Base-by-base conservation (phyloP, 208 protist genomes). In the Porcisia hertigi region DNA sequence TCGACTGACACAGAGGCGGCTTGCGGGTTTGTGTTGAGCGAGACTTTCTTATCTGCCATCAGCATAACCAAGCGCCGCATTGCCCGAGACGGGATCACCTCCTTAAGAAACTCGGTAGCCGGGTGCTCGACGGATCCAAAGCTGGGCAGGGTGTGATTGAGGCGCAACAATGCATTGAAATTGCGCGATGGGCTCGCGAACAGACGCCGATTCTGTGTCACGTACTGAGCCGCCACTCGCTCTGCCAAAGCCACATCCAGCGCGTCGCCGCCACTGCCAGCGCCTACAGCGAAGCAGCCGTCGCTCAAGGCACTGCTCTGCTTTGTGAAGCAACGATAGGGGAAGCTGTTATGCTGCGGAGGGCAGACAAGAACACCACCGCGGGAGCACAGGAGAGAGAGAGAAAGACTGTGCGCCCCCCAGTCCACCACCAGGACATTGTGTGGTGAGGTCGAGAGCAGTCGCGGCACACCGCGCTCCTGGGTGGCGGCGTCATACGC, bases 361-460 rank as follows among this genome's bases (percentile, higher is more conserved):
- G 80, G 64, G 66, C 71, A 77, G n/a, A 79, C 80, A 49, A 94
- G 76, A n/a, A 82, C 76, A 11, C 92, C 92, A 73, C 88, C 90
- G 43, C 83, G 79, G 3, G 79, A 79, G 62, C 77, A 82, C 62
- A 92, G 80, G 54, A 88, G 54, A 7, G 83, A 86, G 2, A 97
- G 57, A 36, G 78, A 87, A 8, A 97, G 82, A n/a, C 76, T 82
- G 67, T 93, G 89, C 12, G 84, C 87, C 18, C 93, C 93, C 93
- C 93, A 97, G 84, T 95, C 89, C 52, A 94, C 86, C 1, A 97
- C 89, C 12, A 97, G 80, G 70, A 97, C 83, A 66, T 86, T 87
- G 34, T 74, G 80, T 47, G 77, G 58, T 18, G 70, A 36, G 12
- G 64, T 66, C 34, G 72, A 71, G 36, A 76, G 67, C 49, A 83